phyloP scores from a whole-genome alignment of 2,329 filamentous ascomycete genomes.

The Stagonosporopsis rhizophila region DNA sequence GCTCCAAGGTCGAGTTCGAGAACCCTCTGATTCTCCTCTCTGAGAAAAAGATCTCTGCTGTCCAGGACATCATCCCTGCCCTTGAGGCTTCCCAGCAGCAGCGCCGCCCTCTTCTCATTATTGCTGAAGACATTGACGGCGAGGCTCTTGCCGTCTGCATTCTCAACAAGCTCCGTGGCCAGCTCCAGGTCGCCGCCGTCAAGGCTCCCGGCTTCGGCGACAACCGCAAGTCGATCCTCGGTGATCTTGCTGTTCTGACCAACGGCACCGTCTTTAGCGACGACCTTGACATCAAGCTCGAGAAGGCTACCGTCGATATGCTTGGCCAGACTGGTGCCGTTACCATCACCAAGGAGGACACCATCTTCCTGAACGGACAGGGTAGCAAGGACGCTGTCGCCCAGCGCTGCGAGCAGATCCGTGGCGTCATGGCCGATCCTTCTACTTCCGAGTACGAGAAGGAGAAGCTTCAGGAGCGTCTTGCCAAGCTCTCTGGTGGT shows the following conservation, averaged over 20 bases:
- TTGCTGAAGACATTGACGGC: constrained; percentile 98
- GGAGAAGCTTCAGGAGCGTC: constrained; percentile 99
- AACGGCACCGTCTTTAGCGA: constrained; percentile 98
- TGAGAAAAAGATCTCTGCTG: constrained; percentile 99
- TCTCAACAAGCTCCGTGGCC: constrained; percentile 99
- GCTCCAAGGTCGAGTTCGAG: constrained; percentile 99
- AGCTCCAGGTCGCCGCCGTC: constrained; percentile 97
- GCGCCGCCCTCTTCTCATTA: constrained; percentile 95
- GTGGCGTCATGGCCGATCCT: constrained; percentile 92
- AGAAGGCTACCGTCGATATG: constrained; percentile 96
- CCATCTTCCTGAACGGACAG: constrained; percentile 96
- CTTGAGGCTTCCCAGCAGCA: constrained; percentile 96
- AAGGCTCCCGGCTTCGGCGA: constrained; percentile 99
- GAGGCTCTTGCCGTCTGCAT: constrained; percentile 99
- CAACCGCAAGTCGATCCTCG: constrained; percentile 99
- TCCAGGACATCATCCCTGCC: constrained; percentile 97
- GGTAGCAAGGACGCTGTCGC: constrained; percentile 92
- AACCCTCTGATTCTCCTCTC: constrained; percentile 98
- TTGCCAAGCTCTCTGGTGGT: constrained; percentile 98
- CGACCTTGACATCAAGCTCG: constrained; percentile 98
- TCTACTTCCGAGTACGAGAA: constrained; percentile 99
- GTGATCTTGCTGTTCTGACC: constrained; percentile 93
- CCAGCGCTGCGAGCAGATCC: constrained; percentile 98
- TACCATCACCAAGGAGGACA: constrained; percentile 99
- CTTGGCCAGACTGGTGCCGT: constrained; percentile 97